Conservation (phyloP, 129 eudicot species). For the Cynara cardunculus region DNA sequence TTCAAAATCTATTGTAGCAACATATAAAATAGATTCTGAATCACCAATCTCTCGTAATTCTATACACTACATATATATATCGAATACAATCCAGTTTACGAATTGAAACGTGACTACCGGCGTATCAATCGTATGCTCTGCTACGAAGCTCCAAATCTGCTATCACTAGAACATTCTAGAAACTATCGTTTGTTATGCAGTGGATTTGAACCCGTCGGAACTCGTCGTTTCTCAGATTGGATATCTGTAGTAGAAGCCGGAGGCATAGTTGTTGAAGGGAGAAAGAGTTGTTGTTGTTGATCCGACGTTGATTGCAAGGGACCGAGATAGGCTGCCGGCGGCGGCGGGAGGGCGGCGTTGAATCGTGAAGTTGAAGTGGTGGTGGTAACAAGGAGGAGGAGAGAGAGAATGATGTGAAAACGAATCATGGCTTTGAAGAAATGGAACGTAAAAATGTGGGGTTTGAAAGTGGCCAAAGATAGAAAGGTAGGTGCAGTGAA, state of each 20-base stretch:
- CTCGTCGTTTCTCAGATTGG: slow-evolving; percentile 36
- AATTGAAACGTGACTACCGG: not conserved
- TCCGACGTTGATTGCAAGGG: slow-evolving; percentile 1
- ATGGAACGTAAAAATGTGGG: slow-evolving; percentile 3
- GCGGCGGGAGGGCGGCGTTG: not conserved
- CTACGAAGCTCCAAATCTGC: not conserved
- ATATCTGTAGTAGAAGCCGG: slow-evolving; percentile 22
- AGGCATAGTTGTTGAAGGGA: not conserved
- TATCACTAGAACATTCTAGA: not conserved
- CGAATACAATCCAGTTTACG: not conserved
- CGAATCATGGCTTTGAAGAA: slow-evolving; percentile 36
- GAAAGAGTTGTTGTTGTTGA: not conserved
- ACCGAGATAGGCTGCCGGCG: slow-evolving; percentile 17
- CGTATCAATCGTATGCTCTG: not conserved
- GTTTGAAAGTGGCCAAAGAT: slow-evolving; percentile 6
- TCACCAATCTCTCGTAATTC: slow-evolving; percentile 18
- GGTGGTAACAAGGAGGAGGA: slow-evolving; percentile 17
- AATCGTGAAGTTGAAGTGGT: slow-evolving; percentile 26
- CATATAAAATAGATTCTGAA: slow-evolving; percentile 13
- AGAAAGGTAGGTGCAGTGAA: slow-evolving; percentile 19
- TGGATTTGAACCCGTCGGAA: slow-evolving; percentile 66
- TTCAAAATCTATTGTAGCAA: slow-evolving; percentile 13
- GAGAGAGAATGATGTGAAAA: slow-evolving; percentile 30
- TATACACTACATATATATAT: slow-evolving; percentile 7
- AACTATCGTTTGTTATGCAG: slow-evolving; percentile 48